Conservation (phyloP, 129 eudicot species). For the Scalesia atractyloides region DNA sequence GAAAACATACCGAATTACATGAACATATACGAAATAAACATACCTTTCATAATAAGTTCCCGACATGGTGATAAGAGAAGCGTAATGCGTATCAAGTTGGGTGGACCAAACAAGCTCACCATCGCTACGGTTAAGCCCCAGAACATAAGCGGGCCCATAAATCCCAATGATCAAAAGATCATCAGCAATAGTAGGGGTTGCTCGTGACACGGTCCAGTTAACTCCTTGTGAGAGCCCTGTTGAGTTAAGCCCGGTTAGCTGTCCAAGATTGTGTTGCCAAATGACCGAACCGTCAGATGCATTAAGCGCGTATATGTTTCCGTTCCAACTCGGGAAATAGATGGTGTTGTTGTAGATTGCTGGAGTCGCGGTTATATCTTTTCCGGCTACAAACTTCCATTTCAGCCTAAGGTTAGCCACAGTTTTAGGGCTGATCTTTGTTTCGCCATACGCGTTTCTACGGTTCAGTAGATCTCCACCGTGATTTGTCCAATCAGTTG, state of each 20-base stretch:
- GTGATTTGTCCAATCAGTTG: constrained; percentile 50
- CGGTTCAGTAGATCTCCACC: constrained; percentile 56
- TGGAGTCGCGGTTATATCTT: constrained; percentile 61
- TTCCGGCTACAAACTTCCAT: constrained; percentile 58
- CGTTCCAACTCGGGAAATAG: constrained; percentile 71
- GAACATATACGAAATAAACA: not conserved
- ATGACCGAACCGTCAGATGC: constrained; percentile 49
- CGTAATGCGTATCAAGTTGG: constrained; percentile 45
- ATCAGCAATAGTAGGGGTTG: constrained; percentile 55
- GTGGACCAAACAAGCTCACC: constrained; percentile 61
- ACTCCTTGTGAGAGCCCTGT: constrained; percentile 6
- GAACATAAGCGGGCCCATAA: constrained; percentile 58
- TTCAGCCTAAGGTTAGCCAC: constrained; percentile 40
- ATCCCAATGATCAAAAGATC: constrained; percentile 48
- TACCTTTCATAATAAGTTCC: constrained; percentile 55
- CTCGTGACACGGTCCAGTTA: constrained; percentile 42
- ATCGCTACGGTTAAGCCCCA: constrained; percentile 46
- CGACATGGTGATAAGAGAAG: constrained; percentile 51
- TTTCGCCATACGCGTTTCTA: constrained; percentile 46
- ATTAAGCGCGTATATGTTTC: constrained; percentile 59
- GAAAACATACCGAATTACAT: not conserved
- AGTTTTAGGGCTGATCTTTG: constrained; percentile 46
- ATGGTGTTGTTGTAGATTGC: constrained; percentile 43
- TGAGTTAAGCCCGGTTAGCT: constrained; percentile 48
- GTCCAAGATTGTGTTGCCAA: constrained; percentile 49